These are phyloP conservation scores for Cajanus cajan DNA, from an alignment of 306 rosid species.

Conservation along the genomic window DNA sequence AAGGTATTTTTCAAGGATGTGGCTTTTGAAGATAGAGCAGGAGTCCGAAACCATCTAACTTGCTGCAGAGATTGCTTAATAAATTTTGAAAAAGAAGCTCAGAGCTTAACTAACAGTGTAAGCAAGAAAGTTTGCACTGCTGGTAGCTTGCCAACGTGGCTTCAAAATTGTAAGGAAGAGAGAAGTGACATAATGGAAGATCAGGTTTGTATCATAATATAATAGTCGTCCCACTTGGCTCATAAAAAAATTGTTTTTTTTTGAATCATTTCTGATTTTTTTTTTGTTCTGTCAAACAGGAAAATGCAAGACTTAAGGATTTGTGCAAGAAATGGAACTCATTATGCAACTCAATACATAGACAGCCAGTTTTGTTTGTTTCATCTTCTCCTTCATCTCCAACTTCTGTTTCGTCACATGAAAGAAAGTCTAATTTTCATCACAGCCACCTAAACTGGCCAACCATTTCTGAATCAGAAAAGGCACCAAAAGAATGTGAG, in stretches of 20 bases:
- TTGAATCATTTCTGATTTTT: not conserved
- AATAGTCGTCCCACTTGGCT: not conserved
- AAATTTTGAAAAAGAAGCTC: constrained; percentile 54
- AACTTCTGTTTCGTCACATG: constrained; percentile 44
- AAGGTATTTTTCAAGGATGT: constrained; percentile 39
- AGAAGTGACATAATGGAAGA: constrained; percentile 32
- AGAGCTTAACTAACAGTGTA: constrained; percentile 29
- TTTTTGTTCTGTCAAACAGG: constrained; percentile 40
- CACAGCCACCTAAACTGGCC: constrained; percentile 42
- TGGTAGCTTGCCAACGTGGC: constrained; percentile 65
- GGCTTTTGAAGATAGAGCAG: constrained; percentile 27
- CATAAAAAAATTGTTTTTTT: not conserved
- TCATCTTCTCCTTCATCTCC: constrained; percentile 48
- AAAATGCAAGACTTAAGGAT: constrained; percentile 44
- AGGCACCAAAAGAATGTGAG: constrained; percentile 60
- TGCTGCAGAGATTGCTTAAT: constrained; percentile 54
- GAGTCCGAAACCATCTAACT: constrained; percentile 38
- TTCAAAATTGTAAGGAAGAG: constrained; percentile 61
- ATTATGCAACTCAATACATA: constrained; percentile 60
- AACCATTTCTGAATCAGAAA: constrained; percentile 47
- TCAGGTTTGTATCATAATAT: constrained; percentile 39
- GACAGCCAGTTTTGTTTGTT: constrained; percentile 34
- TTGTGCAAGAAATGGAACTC: constrained; percentile 72
- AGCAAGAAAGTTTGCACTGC: constrained; percentile 40
- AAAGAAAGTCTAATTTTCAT: constrained; percentile 30